A percentile compares a stretch with the other conserved stretches of the same genome.
Evolutionary conservation across 2,329 filamentous ascomycete genomes (phyloP).

Genomic region (Mariannaea elegans): DNA sequence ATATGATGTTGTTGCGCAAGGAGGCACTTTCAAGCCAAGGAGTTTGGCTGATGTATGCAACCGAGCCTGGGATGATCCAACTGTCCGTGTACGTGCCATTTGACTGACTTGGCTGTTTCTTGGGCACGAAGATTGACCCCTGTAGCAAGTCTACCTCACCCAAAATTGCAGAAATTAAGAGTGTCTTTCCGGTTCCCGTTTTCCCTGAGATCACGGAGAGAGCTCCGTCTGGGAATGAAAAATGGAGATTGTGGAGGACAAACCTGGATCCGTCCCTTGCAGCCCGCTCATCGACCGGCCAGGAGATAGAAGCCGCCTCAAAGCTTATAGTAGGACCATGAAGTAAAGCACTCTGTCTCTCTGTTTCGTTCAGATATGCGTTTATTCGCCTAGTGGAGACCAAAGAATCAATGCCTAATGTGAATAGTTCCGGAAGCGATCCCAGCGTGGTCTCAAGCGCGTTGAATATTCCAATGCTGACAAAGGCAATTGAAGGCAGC

Average conservation of each 20-base stretch:
- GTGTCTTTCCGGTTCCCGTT: conserved; percentile 79
- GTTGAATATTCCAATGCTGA: conserved; percentile 77
- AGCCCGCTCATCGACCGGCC: conserved; percentile 69
- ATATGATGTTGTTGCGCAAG: conserved; percentile 79
- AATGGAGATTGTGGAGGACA: conserved; percentile 67
- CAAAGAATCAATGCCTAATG: conserved; percentile 74
- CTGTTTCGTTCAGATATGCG: conserved; percentile 71
- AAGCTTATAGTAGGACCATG: conserved; percentile 70
- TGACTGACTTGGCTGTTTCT: conserved; percentile 57
- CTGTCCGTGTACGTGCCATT: conserved; percentile 67
- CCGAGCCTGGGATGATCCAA: conserved; percentile 73
- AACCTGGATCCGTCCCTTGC: conserved; percentile 68
- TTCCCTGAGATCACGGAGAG: conserved; percentile 78
- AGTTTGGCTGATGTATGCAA: conserved; percentile 80
- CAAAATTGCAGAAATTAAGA: conserved; percentile 76
- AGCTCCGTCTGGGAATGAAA: conserved; percentile 73
- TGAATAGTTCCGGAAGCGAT: conserved; percentile 75
- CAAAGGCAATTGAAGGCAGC: conserved; percentile 78
- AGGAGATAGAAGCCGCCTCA: conserved; percentile 72
- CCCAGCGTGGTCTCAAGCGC: conserved; percentile 75
- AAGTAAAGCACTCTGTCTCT: conserved; percentile 63
- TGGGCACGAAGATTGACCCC: conserved; percentile 66
- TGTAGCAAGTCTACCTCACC: conserved; percentile 76
- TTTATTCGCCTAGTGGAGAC: conserved; percentile 76
- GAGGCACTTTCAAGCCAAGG: conserved; percentile 86